Evolutionary conservation across 768 basidiomycete genomes (phyloP), one percentile per base, ranked within the genome.

Genomic region (Pleurotus ostreatus): DNA sequence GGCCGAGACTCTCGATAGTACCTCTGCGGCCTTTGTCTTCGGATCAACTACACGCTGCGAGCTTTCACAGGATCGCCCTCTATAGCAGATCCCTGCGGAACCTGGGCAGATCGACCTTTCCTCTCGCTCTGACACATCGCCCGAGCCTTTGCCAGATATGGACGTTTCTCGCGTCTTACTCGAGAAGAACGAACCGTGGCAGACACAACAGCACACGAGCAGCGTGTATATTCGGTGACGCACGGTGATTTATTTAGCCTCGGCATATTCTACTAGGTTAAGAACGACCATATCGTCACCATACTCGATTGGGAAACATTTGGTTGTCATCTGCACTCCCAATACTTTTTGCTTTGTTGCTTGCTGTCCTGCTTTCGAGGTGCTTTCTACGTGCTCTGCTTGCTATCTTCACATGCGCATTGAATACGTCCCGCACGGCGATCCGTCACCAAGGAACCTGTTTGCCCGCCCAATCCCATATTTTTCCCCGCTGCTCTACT

Each of bases 401-500:
- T 34, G 30, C 30, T 34, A 34, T 34, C 4, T 2, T 34, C 9
- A 34, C 30, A 34, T 34, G 30, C 4, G 30, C 4, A 34, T 34
- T 9, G 30, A 3, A 11, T 11, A 34, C 3, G 30, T 34, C 30
- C 30, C 30, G 9, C 41, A 6, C 41, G n/a, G 23, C 49, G 13
- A 51, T 51, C 16, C 4, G n/a, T 65, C 65, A 75, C 71, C 70
- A 74, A 5, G 70, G 73, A 30, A 84, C 70, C 43, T 79, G 71
- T 51, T 78, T 75, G 23, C 81, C 80, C 11, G 75, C 75, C 78
- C 79, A 83, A 61, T 83, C 82, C 83, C 82, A 83, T 9, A 84
- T 58, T 56, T 71, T 75, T 2, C 83, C 82, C 49, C 83, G 69
- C 52, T 78, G 74, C 4, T 69, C 64, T 9, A 60, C 59, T 11